Conservation (phyloP, 805 yeast genomes). For the Henningerozyma blattae region DNA sequence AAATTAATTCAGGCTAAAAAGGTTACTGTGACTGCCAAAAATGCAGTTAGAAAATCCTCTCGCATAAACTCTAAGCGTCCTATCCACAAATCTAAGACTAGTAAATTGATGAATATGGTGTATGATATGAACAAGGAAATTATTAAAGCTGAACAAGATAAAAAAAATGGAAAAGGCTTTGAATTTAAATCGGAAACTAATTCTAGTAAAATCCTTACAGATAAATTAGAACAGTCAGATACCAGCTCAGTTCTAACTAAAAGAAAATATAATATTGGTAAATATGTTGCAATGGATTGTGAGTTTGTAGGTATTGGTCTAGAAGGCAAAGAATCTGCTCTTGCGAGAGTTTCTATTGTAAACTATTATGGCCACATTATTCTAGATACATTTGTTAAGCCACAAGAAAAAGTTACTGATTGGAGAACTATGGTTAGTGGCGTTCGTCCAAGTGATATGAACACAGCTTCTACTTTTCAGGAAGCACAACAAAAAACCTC, state of each 20-base stretch:
- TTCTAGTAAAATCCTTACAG: background rate
- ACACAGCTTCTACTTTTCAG: slow-evolving; percentile 50
- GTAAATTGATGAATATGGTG: slow-evolving; percentile 22
- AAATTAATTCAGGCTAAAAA: slow-evolving; percentile 14
- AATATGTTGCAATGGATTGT: slow-evolving; percentile 76
- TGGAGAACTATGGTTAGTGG: slow-evolving; percentile 95
- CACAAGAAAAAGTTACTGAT: slow-evolving; percentile 65
- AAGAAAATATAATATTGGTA: slow-evolving; percentile 45
- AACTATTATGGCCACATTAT: slow-evolving; percentile 66
- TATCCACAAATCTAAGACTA: slow-evolving; percentile 2
- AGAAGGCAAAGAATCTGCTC: slow-evolving; percentile 53
- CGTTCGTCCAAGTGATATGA: slow-evolving; percentile 57
- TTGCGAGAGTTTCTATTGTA: slow-evolving; percentile 82
- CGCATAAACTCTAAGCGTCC: background rate
- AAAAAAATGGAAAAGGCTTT: slow-evolving; percentile 13
- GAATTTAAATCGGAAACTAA: slow-evolving; percentile 7
- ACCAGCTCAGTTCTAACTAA: slow-evolving; percentile 2
- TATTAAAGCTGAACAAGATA: slow-evolving; percentile 11
- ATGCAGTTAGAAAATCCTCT: slow-evolving; percentile 1
- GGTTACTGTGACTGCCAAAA: slow-evolving; percentile 3
- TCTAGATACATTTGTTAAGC: slow-evolving; percentile 65
- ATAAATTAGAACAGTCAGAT: slow-evolving; percentile 1
- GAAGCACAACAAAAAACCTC: slow-evolving; percentile 51
- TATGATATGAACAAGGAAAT: slow-evolving; percentile 22
- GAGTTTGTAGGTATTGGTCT: slow-evolving; percentile 89